phyloP scores from a whole-genome alignment of 2,329 filamentous ascomycete species.

The Penicillium sp. region DNA sequence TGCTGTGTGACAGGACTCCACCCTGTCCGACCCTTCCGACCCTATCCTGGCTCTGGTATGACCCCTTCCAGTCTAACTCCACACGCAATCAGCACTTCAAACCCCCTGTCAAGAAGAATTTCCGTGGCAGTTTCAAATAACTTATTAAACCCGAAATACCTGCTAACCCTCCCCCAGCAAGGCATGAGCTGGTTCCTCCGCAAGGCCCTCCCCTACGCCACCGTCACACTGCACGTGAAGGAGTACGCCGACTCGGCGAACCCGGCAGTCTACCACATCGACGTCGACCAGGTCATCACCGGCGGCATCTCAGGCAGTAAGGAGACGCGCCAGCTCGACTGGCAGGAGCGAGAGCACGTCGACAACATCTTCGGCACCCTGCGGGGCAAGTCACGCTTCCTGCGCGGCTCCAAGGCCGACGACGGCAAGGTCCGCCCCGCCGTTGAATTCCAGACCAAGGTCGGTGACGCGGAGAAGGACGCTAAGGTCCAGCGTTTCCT shows the following conservation, averaged over 20 bases:
- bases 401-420: slow-evolving; percentile 39
- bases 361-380: slow-evolving; percentile 81
- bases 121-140: background rate
- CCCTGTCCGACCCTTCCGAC: slow-evolving; percentile 68
- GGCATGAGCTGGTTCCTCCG: slow-evolving; percentile 71
- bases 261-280: slow-evolving; percentile 60
- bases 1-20: slow-evolving; percentile 64
- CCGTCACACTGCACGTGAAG: slow-evolving; percentile 65
- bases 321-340: slow-evolving; percentile 61
- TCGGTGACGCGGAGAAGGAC: slow-evolving; percentile 42
- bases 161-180: slow-evolving; percentile 49
- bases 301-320: slow-evolving; percentile 69
- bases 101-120: background rate
- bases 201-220: slow-evolving; percentile 69
- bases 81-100: background rate
- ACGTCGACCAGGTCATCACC: slow-evolving; percentile 71
- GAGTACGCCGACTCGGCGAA: slow-evolving; percentile 50
- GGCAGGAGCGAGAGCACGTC: slow-evolving; percentile 63
- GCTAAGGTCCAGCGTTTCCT: slow-evolving; percentile 41
- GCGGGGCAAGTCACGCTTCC: slow-evolving; percentile 59
- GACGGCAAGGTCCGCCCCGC: slow-evolving; percentile 41
- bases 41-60: slow-evolving; percentile 64
- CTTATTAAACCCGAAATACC: background rate
- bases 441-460: slow-evolving; percentile 40
- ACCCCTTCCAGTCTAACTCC: background rate